Conservation (phyloP, 108 stramenopile species). For the Nitzschia sp. region DNA sequence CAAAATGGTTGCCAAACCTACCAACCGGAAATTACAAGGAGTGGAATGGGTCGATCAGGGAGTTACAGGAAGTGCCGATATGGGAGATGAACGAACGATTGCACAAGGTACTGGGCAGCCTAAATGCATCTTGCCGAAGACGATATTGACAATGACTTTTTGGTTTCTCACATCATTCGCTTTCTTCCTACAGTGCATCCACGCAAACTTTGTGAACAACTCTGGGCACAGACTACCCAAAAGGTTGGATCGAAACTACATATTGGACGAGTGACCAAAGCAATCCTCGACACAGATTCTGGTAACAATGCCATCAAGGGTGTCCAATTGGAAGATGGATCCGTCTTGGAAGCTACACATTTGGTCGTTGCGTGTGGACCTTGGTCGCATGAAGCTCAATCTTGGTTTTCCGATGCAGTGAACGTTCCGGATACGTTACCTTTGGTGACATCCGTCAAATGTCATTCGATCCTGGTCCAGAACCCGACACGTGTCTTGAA, state of each 20-base stretch:
- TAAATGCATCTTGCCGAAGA: no score
- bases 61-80: constrained; percentile 1
- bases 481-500: constrained; percentile 17
- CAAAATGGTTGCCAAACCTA: constrained; percentile 3
- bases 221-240: constrained; percentile 35
- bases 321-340: constrained; percentile 43
- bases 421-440: constrained; percentile 4
- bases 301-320: constrained; percentile 14
- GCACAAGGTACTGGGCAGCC: no score
- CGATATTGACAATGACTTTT: no score
- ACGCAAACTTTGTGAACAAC: constrained; percentile 41
- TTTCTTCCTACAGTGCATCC: constrained; percentile 48
- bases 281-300: constrained; percentile 7
- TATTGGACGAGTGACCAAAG: constrained; percentile 24
- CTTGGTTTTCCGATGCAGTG: constrained; percentile 10
- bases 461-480: constrained; percentile 46
- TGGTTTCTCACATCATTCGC: no score
- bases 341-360: constrained; percentile 32
- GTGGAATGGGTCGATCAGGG: constrained; percentile 56
- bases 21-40: constrained; percentile 44
- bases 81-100: constrained; percentile 56
- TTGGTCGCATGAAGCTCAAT: constrained; percentile 40
- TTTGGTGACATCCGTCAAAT: constrained; percentile 47
- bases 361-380: constrained; percentile 59
- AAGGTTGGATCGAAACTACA: constrained; percentile 1